A percentile compares a stretch with the other conserved stretches of the same genome.
These are phyloP conservation scores for Globisporangium nagaii DNA, from an alignment of 352 stramenopile genomes.

Conservation along the genomic window DNA sequence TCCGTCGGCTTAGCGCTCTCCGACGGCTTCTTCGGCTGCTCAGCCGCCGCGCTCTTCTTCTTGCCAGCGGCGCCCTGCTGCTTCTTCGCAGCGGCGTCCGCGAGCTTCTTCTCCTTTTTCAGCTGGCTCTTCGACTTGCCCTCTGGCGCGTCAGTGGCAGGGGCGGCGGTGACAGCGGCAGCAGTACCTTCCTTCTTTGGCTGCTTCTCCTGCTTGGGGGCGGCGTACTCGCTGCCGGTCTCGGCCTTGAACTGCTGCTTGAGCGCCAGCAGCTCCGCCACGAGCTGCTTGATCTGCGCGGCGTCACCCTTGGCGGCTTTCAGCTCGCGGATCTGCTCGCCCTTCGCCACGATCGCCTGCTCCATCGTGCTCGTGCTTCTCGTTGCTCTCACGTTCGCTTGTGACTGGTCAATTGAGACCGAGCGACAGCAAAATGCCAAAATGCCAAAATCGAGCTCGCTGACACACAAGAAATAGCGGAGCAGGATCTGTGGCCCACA, in stretches of 20 bases:
- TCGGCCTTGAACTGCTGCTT: conserved; percentile 78
- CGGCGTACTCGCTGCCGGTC: conserved; percentile 67
- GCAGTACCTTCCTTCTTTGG: conserved; percentile 19
- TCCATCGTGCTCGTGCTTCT: conserved; percentile 11
- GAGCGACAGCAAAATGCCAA: no score
- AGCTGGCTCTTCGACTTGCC: conserved; percentile 83
- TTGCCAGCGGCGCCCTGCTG: conserved; percentile 13
- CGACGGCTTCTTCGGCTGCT: conserved; percentile 54
- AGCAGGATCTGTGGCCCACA: neutral
- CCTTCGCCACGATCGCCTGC: conserved; percentile 64
- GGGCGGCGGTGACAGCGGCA: neutral
- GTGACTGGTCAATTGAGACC: neutral
- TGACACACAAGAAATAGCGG: neutral
- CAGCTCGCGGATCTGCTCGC: conserved; percentile 73
- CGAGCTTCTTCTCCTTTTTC: conserved; percentile 87
- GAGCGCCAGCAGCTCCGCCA: conserved; percentile 59
- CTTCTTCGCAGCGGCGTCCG: conserved; percentile 40
- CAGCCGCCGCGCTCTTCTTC: conserved; percentile 30
- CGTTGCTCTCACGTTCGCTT: neutral
- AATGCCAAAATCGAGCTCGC: neutral
- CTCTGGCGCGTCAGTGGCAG: conserved; percentile 8
- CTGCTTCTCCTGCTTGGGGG: conserved; percentile 35
- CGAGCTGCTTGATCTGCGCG: conserved; percentile 34
- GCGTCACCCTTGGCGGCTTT: conserved; percentile 71
- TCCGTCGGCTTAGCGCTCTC: conserved; percentile 67